Conservation (phyloP, 441 rosid species). For the Mallotus repandus region DNA sequence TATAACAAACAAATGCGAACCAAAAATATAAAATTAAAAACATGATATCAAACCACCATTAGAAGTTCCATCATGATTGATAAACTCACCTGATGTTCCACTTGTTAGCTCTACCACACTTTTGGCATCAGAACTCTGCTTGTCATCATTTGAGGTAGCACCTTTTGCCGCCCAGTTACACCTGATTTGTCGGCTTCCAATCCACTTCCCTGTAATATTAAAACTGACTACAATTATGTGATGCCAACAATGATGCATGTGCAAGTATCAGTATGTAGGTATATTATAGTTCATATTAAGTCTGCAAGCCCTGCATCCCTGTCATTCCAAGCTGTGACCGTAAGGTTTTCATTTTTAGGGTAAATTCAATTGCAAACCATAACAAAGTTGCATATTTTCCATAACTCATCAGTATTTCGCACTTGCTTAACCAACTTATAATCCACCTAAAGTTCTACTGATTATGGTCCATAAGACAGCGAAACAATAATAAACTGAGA, state of each 20-base stretch:
- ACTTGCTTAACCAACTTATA: neutral
- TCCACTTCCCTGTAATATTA: constrained; percentile 56
- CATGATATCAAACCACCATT: neutral
- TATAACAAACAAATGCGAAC: neutral
- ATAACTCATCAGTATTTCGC: neutral
- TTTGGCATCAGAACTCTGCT: constrained; percentile 50
- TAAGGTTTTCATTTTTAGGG: neutral
- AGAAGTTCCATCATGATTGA: neutral
- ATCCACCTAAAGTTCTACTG: neutral
- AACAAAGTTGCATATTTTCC: neutral
- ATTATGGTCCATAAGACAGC: neutral
- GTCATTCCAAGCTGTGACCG: neutral
- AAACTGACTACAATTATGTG: constrained; percentile 13
- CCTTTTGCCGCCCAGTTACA: constrained; percentile 83
- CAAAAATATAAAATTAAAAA: neutral
- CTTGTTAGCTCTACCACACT: constrained; percentile 59
- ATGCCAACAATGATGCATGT: neutral
- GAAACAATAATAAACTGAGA: neutral
- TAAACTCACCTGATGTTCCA: constrained; percentile 53
- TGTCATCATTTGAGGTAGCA: constrained; percentile 49
- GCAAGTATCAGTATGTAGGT: neutral
- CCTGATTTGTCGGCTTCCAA: constrained; percentile 65
- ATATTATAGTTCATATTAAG: no score
- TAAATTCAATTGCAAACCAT: neutral
- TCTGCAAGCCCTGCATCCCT: no score